phyloP scores from a whole-genome alignment of 2,329 filamentous ascomycete species.

The Endoconidiophora polonica region DNA sequence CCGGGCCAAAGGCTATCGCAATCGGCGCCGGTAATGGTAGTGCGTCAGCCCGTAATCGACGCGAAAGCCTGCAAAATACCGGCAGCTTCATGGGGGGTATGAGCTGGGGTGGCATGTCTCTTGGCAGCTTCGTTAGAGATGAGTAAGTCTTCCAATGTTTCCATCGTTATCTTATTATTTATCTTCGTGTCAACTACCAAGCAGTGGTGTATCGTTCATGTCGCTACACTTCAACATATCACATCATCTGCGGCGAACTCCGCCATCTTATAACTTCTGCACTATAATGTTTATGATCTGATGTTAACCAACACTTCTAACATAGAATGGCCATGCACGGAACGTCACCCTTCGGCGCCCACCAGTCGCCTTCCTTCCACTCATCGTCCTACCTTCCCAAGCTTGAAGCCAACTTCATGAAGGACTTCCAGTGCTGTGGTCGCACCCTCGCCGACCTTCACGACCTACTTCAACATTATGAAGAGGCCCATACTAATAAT shows the following conservation, averaged over 20 bases:
- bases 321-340: slow-evolving; percentile 83
- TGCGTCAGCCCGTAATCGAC: slow-evolving; percentile 36
- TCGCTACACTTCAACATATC: neutral
- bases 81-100: slow-evolving; percentile 62
- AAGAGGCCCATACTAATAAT: slow-evolving; percentile 69
- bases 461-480: slow-evolving; percentile 89
- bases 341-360: slow-evolving; percentile 70
- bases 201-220: neutral
- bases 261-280: slow-evolving; percentile 1
- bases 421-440: slow-evolving; percentile 90
- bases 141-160: slow-evolving; percentile 51
- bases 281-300: neutral
- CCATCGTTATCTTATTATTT: neutral
- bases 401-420: slow-evolving; percentile 94
- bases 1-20: slow-evolving; percentile 49
- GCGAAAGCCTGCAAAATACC: slow-evolving; percentile 37
- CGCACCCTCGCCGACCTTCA: slow-evolving; percentile 79
- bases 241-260: neutral
- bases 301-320: slow-evolving; percentile 14
- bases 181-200: neutral
- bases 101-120: slow-evolving; percentile 93
- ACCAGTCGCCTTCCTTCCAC: slow-evolving; percentile 88
- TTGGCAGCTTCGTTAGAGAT: slow-evolving; percentile 92
- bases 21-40: slow-evolving; percentile 49
- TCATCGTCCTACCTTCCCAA: slow-evolving; percentile 94